Evolutionary conservation across 345 rosid species (phyloP), one percentile per base, ranked within the genome.

Genomic region (Eucalyptus regnans): DNA sequence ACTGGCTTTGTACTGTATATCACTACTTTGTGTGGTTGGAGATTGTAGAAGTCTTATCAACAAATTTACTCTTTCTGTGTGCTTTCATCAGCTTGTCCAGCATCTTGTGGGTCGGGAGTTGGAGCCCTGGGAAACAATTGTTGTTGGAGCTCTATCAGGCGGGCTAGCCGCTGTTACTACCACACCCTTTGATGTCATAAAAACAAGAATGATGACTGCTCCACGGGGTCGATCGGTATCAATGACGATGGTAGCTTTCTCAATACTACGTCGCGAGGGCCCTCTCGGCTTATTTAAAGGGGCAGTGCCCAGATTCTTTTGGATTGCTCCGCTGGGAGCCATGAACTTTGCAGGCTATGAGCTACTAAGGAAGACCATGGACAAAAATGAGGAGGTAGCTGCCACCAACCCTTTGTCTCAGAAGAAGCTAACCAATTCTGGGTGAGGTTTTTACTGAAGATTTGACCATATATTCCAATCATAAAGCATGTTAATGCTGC

Each of bases 271-370:
- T n/a, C 94, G 93, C 3, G 99, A 98, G 92, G 99, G 99, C 12
- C 97, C 99, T 22, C 96, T 98, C 25, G 99, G 98, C 85, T 91
- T 98, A 76, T 98, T 98, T 86, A 98, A 98, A 91, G 99, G 99
- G 91, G 99, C 98, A 56, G 91, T 96, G 51, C 99, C 99, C 16
- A 92, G 99, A 62, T 98, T 98, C 91, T 97, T 98, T 93, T 98
- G 99, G 99, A 96, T 98, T 88, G 99, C 99, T 85, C 99, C 99
- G 7, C 90, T 98, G 18, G 99, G 99, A n/a, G 99, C 99, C 88
- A 98, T 98, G 99, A 98, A 98, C 93, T 98, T 98, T 91, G 99
- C 99, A 9, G 99, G 99, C 17, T 98, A 98, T 44, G 99, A 98
- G 93, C 95, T 98, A 62, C 95, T 95, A 17, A 94, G 94, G 96